Percentiles rank a stretch among this genome's conserved stretches.
Evolutionary conservation across 2,329 filamentous ascomycete genomes (phyloP).

Genomic region (Aspergillus quadricinctus): DNA sequence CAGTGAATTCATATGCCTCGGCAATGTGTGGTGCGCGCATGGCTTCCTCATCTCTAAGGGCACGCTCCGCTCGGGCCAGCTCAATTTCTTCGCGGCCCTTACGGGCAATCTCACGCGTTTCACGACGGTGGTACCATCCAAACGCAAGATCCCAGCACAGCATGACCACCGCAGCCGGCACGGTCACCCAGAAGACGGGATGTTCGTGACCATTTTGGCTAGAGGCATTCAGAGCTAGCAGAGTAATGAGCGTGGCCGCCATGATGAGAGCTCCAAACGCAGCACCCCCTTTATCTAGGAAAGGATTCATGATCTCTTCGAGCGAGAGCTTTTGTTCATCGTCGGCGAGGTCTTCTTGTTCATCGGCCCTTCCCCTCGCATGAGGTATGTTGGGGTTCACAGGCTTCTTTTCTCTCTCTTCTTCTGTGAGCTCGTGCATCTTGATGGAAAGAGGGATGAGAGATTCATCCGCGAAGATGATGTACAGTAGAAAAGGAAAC

Average conservation of each 20-base stretch:
- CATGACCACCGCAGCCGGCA: conserved; percentile 65
- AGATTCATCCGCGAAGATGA: conserved; percentile 61
- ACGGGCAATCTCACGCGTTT: conserved; percentile 60
- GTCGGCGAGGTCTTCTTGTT: conserved; percentile 49
- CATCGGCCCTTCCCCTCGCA: conserved; percentile 53
- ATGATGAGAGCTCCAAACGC: conserved; percentile 62
- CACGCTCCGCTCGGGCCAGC: conserved; percentile 38
- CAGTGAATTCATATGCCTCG: neutral
- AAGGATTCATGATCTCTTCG: conserved; percentile 72
- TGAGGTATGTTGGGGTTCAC: conserved; percentile 71
- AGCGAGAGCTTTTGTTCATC: conserved; percentile 56
- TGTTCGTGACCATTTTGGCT: conserved; percentile 47
- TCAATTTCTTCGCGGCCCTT: conserved; percentile 51
- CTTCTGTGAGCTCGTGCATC: conserved; percentile 63
- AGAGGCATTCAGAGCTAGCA: conserved; percentile 63
- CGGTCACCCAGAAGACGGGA: conserved; percentile 64
- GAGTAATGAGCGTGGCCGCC: conserved; percentile 61
- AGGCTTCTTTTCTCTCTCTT: conserved; percentile 52
- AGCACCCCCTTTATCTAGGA: conserved; percentile 63
- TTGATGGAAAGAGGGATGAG: conserved; percentile 63
- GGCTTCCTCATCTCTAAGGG: neutral
- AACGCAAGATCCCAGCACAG: conserved; percentile 62
- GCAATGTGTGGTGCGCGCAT: neutral
- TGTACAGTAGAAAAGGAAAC: conserved; percentile 66
- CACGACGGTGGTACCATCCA: conserved; percentile 60